phyloP scores from a whole-genome alignment of 2,329 filamentous ascomycete genomes.

The Pseudogymnoascus verrucosus region DNA sequence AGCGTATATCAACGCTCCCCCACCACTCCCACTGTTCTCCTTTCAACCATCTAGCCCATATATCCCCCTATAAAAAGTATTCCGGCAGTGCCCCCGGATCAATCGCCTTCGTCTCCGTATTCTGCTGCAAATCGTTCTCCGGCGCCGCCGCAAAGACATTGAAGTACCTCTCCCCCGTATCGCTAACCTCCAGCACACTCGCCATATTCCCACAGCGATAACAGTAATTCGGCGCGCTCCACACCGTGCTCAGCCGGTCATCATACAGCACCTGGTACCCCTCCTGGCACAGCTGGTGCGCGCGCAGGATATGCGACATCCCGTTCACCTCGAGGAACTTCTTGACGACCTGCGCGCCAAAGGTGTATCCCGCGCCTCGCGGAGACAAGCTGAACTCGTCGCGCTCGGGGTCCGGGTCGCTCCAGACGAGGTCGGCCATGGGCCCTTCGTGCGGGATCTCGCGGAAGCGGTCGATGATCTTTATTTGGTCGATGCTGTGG shows the following conservation, averaged over 20 bases:
- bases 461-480: conserved; percentile 97
- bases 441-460: conserved; percentile 98
- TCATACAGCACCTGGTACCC: conserved; percentile 96
- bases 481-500: conserved; percentile 98
- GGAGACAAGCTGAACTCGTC: conserved; percentile 96
- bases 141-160: conserved; percentile 97
- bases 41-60: neutral
- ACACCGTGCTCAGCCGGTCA: conserved; percentile 88
- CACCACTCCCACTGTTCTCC: neutral
- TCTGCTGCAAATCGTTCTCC: conserved; percentile 84
- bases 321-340: conserved; percentile 96
- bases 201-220: conserved; percentile 96
- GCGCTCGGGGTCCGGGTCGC: conserved; percentile 90
- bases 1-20: neutral
- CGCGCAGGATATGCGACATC: conserved; percentile 95
- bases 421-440: conserved; percentile 99
- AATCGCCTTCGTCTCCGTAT: conserved; percentile 61
- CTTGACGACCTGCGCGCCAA: conserved; percentile 94
- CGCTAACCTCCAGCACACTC: conserved; percentile 91
- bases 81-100: conserved; percentile 58
- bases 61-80: conserved; percentile 53
- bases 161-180: conserved; percentile 87
- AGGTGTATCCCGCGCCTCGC: conserved; percentile 91
- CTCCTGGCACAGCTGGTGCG: conserved; percentile 98
- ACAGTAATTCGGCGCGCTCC: conserved; percentile 81